phyloP scores from a whole-genome alignment of 2,329 filamentous ascomycete genomes.

The Canariomyces notabilis region DNA sequence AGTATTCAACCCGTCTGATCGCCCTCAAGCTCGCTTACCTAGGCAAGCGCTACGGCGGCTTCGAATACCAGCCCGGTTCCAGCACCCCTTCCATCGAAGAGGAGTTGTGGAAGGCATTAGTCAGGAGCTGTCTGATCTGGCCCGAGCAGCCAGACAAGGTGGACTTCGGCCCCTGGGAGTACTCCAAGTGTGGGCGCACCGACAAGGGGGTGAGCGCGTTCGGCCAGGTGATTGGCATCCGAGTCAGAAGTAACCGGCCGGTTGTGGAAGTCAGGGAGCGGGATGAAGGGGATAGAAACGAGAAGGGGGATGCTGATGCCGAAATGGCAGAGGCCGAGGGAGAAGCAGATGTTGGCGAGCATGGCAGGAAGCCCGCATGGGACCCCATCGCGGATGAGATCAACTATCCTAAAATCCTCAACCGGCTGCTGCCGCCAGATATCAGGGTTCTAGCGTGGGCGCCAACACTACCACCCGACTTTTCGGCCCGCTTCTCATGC shows the following conservation, averaged over 20 bases:
- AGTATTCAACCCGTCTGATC: conserved; percentile 77
- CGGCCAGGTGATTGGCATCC: conserved; percentile 84
- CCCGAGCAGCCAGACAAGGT: conserved; percentile 59
- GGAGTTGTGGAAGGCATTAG: conserved; percentile 85
- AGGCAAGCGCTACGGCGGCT: conserved; percentile 86
- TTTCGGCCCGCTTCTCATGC: conserved; percentile 90
- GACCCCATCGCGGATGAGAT: conserved; percentile 71
- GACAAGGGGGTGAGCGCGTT: conserved; percentile 94
- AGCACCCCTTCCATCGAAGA: conserved; percentile 81
- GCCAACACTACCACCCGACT: conserved; percentile 69
- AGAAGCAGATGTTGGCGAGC: conserved; percentile 4
- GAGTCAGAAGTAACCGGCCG: conserved; percentile 74
- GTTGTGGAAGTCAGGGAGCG: conserved; percentile 33
- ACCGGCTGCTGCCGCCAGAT: conserved; percentile 80
- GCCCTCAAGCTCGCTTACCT: conserved; percentile 93
- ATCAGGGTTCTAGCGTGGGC: conserved; percentile 94
- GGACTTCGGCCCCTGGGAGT: conserved; percentile 79
- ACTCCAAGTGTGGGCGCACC: conserved; percentile 91
- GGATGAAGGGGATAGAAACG: conserved; percentile 5
- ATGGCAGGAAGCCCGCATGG: conserved; percentile 27
- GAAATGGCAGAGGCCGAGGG: conserved; percentile 12
- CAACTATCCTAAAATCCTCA: conserved; percentile 76
- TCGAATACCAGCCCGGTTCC: conserved; percentile 76
- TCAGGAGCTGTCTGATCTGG: conserved; percentile 75
- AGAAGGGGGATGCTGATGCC: conserved; percentile 16